A percentile compares a stretch with the other conserved stretches of the same genome.
phyloP scores from a whole-genome alignment of 768 basidiomycete species.

The Amanita muscaria region DNA sequence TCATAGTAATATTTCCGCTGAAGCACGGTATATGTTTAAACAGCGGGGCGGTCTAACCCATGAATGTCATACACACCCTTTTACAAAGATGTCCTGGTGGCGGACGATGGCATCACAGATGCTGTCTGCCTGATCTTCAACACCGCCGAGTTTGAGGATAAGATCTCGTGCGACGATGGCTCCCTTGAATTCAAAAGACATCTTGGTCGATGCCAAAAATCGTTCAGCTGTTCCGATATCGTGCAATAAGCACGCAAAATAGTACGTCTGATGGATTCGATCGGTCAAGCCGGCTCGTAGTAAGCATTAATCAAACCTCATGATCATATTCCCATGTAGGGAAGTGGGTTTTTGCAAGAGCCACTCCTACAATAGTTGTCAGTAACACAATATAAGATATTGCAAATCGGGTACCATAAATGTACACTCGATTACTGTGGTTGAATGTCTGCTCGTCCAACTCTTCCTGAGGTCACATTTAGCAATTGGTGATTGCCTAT shows the following conservation, averaged over 20 bases:
- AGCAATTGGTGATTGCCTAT: no score
- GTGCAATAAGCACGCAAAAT: conserved; percentile 41
- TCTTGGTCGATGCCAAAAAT: conserved; percentile 42
- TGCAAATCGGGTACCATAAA: conserved; percentile 31
- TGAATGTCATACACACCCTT: conserved; percentile 25
- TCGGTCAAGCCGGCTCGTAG: not conserved
- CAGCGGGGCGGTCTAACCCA: not conserved
- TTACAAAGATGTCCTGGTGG: conserved; percentile 40
- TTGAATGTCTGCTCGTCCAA: conserved; percentile 38
- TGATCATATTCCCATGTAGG: conserved; percentile 35
- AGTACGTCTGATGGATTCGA: conserved; percentile 35
- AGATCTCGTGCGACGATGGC: conserved; percentile 43
- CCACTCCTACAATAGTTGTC: conserved; percentile 24
- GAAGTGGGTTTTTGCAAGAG: conserved; percentile 38
- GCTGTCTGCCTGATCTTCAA: conserved; percentile 42
- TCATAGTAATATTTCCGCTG: conserved; percentile 43
- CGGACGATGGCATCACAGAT: conserved; percentile 43
- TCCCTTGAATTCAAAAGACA: conserved; percentile 50
- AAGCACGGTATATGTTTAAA: not conserved
- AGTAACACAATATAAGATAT: not conserved
- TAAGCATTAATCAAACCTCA: conserved; percentile 13
- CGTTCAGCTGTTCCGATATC: conserved; percentile 43
- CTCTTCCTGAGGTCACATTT: conserved; percentile 24
- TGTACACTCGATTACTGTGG: conserved; percentile 40
- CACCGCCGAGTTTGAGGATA: conserved; percentile 32